phyloP scores from a whole-genome alignment of 2,329 filamentous ascomycete genomes.

The Ceratocystis diversiconidia region DNA sequence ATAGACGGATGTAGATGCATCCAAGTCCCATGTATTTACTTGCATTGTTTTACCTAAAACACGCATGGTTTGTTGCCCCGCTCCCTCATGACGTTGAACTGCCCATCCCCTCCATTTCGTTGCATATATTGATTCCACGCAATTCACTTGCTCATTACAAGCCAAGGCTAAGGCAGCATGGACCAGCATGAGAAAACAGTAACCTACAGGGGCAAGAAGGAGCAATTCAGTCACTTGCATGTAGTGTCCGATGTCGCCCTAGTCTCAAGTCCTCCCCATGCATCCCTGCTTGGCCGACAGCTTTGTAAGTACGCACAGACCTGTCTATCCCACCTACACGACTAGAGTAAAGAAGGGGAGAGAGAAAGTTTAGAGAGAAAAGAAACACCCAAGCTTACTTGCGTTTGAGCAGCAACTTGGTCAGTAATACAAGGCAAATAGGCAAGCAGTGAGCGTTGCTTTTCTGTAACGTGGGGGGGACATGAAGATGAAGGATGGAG shows the following conservation, averaged over 20 bases:
- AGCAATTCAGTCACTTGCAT: slow-evolving; percentile 4
- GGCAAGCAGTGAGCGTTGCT: neutral
- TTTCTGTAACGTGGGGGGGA: neutral
- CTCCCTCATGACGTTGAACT: slow-evolving; percentile 1
- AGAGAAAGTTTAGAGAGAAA: neutral
- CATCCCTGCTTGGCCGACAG: neutral
- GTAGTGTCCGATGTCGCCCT: slow-evolving; percentile 7
- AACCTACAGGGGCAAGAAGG: neutral
- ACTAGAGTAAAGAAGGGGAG: neutral
- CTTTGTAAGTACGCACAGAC: slow-evolving; percentile 8
- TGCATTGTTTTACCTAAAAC: slow-evolving; percentile 9
- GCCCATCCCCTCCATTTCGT: neutral
- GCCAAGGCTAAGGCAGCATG: neutral
- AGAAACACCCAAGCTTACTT: neutral
- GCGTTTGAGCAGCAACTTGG: neutral
- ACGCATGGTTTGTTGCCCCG: slow-evolving; percentile 2
- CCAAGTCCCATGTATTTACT: neutral
- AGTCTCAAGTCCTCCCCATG: slow-evolving; percentile 2
- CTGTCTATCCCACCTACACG: neutral
- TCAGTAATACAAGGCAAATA: neutral
- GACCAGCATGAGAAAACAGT: neutral
- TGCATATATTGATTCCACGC: neutral
- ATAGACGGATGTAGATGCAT: neutral
- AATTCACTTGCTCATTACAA: neutral
- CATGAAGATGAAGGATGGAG: no score